Evolutionary conservation across 2,329 filamentous ascomycete species (phyloP).

Genomic region (Mycosphaerella arachidis): DNA sequence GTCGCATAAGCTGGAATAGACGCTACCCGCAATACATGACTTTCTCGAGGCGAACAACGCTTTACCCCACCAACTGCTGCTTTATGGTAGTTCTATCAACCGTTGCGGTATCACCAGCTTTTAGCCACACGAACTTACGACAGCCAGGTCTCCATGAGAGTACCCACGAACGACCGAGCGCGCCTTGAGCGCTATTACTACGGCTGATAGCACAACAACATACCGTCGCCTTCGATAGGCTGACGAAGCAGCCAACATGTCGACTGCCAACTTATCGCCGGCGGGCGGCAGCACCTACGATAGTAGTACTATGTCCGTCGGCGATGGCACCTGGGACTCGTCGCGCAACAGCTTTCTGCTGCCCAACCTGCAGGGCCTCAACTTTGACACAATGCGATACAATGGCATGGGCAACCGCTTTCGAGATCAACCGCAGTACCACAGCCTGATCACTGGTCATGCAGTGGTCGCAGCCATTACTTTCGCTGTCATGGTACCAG

Average conservation of each 20-base stretch:
- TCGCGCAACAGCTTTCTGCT: conserved; percentile 71
- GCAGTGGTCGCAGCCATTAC: conserved; percentile 67
- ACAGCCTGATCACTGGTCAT: conserved; percentile 65
- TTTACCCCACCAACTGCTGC: neutral
- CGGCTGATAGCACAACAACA: neutral
- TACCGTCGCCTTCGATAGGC: neutral
- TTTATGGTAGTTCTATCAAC: neutral
- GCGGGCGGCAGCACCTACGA: conserved; percentile 69
- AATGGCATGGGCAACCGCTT: conserved; percentile 88
- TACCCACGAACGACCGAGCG: neutral
- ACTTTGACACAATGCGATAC: conserved; percentile 78
- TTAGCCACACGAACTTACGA: neutral
- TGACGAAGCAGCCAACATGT: conserved; percentile 21
- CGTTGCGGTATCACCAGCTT: neutral
- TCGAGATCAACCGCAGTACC: conserved; percentile 63
- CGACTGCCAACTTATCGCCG: conserved; percentile 50
- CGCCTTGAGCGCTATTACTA: conserved; percentile 10
- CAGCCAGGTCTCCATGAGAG: conserved; percentile 6
- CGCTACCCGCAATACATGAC: neutral
- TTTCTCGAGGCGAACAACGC: neutral
- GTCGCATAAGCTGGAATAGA: neutral
- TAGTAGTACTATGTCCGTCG: conserved; percentile 69
- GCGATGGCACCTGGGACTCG: conserved; percentile 80
- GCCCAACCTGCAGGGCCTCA: conserved; percentile 70
- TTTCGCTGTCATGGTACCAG: conserved; percentile 69